Base-by-base conservation (phyloP, 805 yeast species). In the Cyberlindnera misumaiensis region DNA sequence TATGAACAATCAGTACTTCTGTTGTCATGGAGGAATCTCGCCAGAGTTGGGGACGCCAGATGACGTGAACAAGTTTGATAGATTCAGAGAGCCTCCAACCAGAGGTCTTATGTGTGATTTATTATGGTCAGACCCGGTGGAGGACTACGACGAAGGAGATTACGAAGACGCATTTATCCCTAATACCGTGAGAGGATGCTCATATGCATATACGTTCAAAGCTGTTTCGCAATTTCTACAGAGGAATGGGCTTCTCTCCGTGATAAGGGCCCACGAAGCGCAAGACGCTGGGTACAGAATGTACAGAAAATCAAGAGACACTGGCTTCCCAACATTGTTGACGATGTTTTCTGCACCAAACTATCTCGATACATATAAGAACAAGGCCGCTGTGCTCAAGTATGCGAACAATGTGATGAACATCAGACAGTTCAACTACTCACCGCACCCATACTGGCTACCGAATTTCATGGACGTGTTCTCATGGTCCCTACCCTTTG, bases 381-480 rank as follows among this genome's bases (percentile, higher is more conserved):
- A 90, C 65, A 89, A 89, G 64, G 97, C 96, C 1, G 97, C 97
- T 0, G 87, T 90, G 13, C 68, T 90, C 49, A 88, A 87, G 62
- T 90, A 89, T 62, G 96, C 86, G 51, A 76, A 84, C 57, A 82
- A 88, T 49, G 93, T 88, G 16, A 83, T 90, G 93, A 93, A 90
- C 61, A 90, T 90, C 41, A 75, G 97, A 41, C 97, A 90, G 63
- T 90, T 93, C 68, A 88, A 89, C 61, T 65, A 81, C 53, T 79
- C 88, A 22, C 95, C 96, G 5, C 97, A 90, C 62, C 98, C 98
- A 1, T 90, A 93, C 63, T 88, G 95, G 87, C 69, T 93, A 49
- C 97, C 97, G 7, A 88, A 88, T 59, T 86, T 89, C 53, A 87
- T 89, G 95, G 97, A 93, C 60, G 96, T 90, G 6, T 90, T 90